Base-by-base conservation (phyloP, 2,329 filamentous ascomycete species). In the Hypomyces rosellus region DNA sequence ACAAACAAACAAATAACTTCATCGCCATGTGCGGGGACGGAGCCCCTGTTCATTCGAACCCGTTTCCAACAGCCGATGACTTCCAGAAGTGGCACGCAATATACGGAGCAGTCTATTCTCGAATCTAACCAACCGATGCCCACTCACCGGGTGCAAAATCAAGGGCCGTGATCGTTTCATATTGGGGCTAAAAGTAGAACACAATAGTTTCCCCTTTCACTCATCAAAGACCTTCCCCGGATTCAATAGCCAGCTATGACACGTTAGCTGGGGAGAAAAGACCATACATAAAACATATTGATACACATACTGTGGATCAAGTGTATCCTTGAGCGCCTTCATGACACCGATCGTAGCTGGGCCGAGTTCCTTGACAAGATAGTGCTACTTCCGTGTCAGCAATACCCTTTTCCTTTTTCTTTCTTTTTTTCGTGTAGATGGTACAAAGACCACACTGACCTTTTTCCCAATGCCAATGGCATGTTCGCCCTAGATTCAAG, bases 391-490 rank as follows among this genome's bases (percentile, higher is more conserved):
- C n/a, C 9, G 22, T n/a, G 14, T 39, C 11, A 34, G 25, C 15
- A 12, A 30, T 2, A 15, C 11, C 22, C n/a, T 36, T n/a, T 14
- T 20, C 5, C 5, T 20, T 20, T 20, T 5, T 20, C 5, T 14
- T 20, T 20, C 5, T 20, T 20, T 20, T 5, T 20, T 20, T 20
- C 20, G 20, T 20, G 20, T 20, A 5, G 20, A n/a, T 16, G 18
- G 18, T 20, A 25, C 13, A 4, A 39, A 2, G 3, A 14, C 2
- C 40, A n/a, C 65, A 60, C 82, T 82, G 58, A 85, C 84, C 52
- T 84, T 74, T 65, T 88, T 88, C 34, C 86, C 80, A 8, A 88
- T 70, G 2, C 85, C 85, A 45, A 88, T 81, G 16, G 84, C 85
- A 63, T 88, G 85, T 62, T 88, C 85, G 20, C 84, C 85, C 9